Base-by-base conservation (phyloP, 1,284 basidiomycete species). In the Leccinum solheimii region DNA sequence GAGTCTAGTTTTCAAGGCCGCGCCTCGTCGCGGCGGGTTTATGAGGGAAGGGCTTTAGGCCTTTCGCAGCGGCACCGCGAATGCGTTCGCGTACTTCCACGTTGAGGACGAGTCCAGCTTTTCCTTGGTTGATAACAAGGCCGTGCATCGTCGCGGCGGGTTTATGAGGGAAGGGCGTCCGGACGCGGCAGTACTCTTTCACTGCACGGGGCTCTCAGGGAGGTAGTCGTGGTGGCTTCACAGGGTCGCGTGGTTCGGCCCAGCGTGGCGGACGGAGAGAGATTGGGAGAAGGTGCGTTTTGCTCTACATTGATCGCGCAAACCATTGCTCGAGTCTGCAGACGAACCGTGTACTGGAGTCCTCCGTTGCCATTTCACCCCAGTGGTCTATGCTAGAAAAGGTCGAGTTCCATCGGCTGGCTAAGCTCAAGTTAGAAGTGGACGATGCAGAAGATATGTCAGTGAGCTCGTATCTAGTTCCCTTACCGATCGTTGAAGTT, bases 41-140 rank as follows among this genome's bases (percentile, higher is more conserved):
- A 23, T 23, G 23, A 23, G 23, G 23, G 23, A 23, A 23, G 23
- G 23, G 23, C 23, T 81, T 50, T 86, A 86, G 66, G 86, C 89
- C 10, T 91, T 91, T 72, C 87, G 88, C 59, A 95, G 93, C 67
- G 92, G 91, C 30, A 90, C 90, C 64, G 88, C 90, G 32, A 96
- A 88, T 71, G 94, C 95, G 16, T 98, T 98, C 23, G 23, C 23
- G 23, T 23, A 23, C 23, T 74, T 97, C 81, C 96, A 98, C 79
- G 95, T 93, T 66, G 97, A 99, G 77, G 97, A 99, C 75, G 97
- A 99, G 79, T 94, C 95, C 30, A 94, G 90, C 62, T 99, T 99
- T 86, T 97, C 94, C 54, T 83, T 99, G 58, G 97, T 99, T 59
- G 96, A 98, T 76, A 95, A 89, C 76, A 93, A 91, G 76, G 71